Percentiles rank a stretch among this genome's conserved stretches.
phyloP scores from a whole-genome alignment of 2,329 filamentous ascomycete genomes.

The Lasiodiplodia citricola region DNA sequence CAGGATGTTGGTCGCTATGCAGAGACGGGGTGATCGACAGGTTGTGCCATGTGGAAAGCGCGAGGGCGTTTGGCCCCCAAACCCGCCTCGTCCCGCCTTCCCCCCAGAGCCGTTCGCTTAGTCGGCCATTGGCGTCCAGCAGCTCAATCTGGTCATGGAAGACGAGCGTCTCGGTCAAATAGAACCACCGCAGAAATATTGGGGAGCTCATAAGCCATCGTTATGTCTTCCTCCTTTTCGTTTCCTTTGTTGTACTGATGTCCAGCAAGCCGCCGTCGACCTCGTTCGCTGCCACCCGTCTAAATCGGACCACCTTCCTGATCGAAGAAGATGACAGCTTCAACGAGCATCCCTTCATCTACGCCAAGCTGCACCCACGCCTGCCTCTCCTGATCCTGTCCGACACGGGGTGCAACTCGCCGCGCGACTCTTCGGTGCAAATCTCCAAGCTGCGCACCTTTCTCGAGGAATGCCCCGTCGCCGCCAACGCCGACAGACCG shows the following conservation, averaged over 20 bases:
- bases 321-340: constrained; percentile 53
- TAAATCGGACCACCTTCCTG: constrained; percentile 53
- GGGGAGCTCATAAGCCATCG: neutral
- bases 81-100: neutral
- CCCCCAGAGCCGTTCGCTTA: constrained; percentile 5
- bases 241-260: constrained; percentile 5
- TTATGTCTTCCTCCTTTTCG: constrained; percentile 6
- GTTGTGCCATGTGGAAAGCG: neutral
- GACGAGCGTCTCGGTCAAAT: constrained; percentile 18
- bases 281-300: constrained; percentile 42
- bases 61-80: neutral
- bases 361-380: constrained; percentile 48
- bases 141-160: constrained; percentile 8
- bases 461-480: constrained; percentile 49
- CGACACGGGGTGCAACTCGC: constrained; percentile 54
- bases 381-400: constrained; percentile 44
- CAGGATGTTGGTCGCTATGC: no score
- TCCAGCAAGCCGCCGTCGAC: constrained; percentile 25
- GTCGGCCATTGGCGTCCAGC: neutral
- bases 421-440: constrained; percentile 33
- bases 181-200: constrained; percentile 16
- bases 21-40: neutral
- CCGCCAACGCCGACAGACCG: constrained; percentile 40
- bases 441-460: constrained; percentile 47
- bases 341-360: constrained; percentile 53